Evolutionary conservation across 768 basidiomycete species (phyloP), one percentile per base, ranked within the genome.

Genomic region (Podaxis mareebaensis): DNA sequence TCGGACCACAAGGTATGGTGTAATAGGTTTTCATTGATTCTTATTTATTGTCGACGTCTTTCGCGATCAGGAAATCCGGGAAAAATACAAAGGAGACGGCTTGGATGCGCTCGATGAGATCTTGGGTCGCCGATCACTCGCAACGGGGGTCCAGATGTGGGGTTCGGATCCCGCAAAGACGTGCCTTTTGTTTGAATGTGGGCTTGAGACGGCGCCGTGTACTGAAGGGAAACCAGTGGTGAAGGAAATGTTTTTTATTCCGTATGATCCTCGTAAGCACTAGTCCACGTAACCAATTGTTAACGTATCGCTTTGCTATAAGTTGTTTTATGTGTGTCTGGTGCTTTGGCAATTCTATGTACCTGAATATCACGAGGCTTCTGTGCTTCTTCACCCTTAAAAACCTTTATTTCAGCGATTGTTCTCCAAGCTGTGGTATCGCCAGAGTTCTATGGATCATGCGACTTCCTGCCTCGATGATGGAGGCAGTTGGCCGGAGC

Each of bases 171-270:
- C 51, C 12, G 51, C 13, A 24, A 61, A 53, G 39, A 40, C 26
- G 8, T 53, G 60, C n/a, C 26, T 61, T 15, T 22, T 61, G 39
- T 53, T 61, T 30, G 36, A 42, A 24, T 40, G 36, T 20, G 39
- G 2, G 15, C 42, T 40, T 15, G 17, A 13, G 15, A 1, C 10
- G 17, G 39, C 24, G 26, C 5, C 13, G 38, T 4, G 8, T 33
- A 13, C 11, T 30, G 60, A 42, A 3, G 36, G 38, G 24, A 39
- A 22, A 22, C 22, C 22, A 22, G 22, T 22, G 22, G 22, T 53
- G 22, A 53, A 61, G 17, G 60, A 53, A 28, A 53, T 61, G 2
- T 53, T 61, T 24, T 60, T 61, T 28, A 53, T 61, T 22, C 60
- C 60, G 3, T 61, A 53, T 44, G 8, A 6, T 15, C 46, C 58